phyloP scores from a whole-genome alignment of 1,139 yeast genomes.

The Debaryomyces psychrophilus region DNA sequence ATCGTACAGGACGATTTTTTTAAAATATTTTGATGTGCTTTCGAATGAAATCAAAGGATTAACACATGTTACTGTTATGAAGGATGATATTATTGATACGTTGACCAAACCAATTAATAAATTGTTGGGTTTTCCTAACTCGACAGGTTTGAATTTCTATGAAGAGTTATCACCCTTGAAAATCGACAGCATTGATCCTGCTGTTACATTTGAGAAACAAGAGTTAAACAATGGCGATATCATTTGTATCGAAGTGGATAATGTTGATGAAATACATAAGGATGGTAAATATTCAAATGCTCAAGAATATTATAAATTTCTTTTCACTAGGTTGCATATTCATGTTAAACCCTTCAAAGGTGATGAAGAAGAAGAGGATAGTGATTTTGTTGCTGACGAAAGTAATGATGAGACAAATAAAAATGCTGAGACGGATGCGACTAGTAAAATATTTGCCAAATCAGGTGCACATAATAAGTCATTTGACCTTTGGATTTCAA shows the following conservation, averaged over 20 bases:
- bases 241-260: conserved; percentile 55
- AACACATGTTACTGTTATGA: conserved; percentile 61
- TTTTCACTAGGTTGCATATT: conserved; percentile 69
- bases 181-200: conserved; percentile 52
- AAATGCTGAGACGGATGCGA: conserved; percentile 13
- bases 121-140: conserved; percentile 48
- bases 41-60: conserved; percentile 62
- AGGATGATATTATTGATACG: conserved; percentile 48
- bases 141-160: conserved; percentile 46
- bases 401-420: conserved; percentile 15
- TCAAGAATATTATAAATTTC: conserved; percentile 60
- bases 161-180: conserved; percentile 76
- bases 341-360: conserved; percentile 51
- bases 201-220: conserved; percentile 56
- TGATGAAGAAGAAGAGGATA: conserved; percentile 52
- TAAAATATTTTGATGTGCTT: conserved; percentile 69
- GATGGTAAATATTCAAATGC: conserved; percentile 33
- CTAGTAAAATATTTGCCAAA: conserved; percentile 19
- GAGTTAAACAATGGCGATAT: conserved; percentile 85
- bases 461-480: conserved; percentile 24
- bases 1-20: conserved; percentile 53
- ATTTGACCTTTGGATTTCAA: conserved; percentile 73
- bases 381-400: conserved; percentile 39
- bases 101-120: conserved; percentile 47
- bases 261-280: conserved; percentile 24